Percentiles rank a stretch among this genome's conserved stretches.
phyloP scores from a whole-genome alignment of 129 eudicot species.

The Chrysanthemum lavandulifolium region DNA sequence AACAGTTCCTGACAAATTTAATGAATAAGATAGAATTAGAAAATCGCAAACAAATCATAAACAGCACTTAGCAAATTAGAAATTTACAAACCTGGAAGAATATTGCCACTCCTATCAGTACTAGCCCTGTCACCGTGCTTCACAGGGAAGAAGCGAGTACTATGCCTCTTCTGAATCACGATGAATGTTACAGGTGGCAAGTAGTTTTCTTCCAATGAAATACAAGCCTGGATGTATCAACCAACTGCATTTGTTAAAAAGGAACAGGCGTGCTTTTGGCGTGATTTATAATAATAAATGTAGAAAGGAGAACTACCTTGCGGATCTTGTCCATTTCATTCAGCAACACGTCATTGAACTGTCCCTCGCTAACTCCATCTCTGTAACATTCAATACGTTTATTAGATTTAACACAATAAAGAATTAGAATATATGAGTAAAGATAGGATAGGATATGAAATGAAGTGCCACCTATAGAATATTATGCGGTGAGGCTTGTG shows the following conservation, averaged over 20 bases:
- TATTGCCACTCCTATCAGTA: constrained; percentile 81
- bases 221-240: constrained; percentile 57
- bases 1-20: constrained; percentile 56
- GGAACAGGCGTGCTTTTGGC: background rate
- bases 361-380: constrained; percentile 93
- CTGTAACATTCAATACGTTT: constrained; percentile 28
- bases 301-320: constrained; percentile 34
- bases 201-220: constrained; percentile 53
- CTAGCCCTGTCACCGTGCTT: constrained; percentile 35
- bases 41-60: background rate
- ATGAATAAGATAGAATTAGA: background rate
- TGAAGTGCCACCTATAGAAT: constrained; percentile 43
- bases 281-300: background rate
- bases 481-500: constrained; percentile 21
- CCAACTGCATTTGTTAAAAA: background rate
- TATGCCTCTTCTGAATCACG: constrained; percentile 88
- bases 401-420: too few relatives aligned
- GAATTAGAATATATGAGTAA: background rate
- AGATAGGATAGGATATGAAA: background rate
- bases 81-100: constrained; percentile 59
- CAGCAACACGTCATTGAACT: constrained; percentile 63
- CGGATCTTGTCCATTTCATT: constrained; percentile 70
- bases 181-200: constrained; percentile 71
- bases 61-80: background rate
- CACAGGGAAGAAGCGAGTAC: constrained; percentile 73